Percentiles rank a stretch among this genome's conserved stretches.
Conservation (phyloP, 1,139 yeast genomes). For the Yamadazyma friedrichii region DNA sequence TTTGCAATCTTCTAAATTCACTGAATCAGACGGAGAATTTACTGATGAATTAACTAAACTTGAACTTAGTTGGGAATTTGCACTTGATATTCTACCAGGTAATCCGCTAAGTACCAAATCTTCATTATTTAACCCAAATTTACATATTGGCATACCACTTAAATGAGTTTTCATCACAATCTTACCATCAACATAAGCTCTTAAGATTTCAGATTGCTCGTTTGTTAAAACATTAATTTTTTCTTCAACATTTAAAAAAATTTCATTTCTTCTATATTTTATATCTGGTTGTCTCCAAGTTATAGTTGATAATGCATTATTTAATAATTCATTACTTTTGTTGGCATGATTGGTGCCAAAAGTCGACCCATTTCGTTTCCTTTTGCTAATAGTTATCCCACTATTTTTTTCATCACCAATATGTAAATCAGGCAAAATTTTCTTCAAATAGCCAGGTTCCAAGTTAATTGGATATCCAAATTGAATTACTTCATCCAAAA, state of each 20-base stretch:
- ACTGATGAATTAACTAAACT: background rate
- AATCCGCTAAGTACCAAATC: slow-evolving; percentile 3
- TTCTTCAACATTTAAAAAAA: slow-evolving; percentile 75
- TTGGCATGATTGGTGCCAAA: slow-evolving; percentile 11
- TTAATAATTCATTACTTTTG: slow-evolving; percentile 14
- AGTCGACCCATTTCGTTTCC: slow-evolving; percentile 14
- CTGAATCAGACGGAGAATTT: slow-evolving; percentile 27
- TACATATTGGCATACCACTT: slow-evolving; percentile 72
- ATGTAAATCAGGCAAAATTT: slow-evolving; percentile 22
- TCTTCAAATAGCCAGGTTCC: slow-evolving; percentile 45
- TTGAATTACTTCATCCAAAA: slow-evolving; percentile 74
- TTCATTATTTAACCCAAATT: slow-evolving; percentile 57
- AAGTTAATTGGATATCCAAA: slow-evolving; percentile 81
- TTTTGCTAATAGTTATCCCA: slow-evolving; percentile 2
- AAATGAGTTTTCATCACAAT: slow-evolving; percentile 71
- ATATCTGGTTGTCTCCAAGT: slow-evolving; percentile 76
- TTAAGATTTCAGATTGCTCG: slow-evolving; percentile 57
- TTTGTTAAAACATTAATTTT: slow-evolving; percentile 67
- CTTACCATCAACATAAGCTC: slow-evolving; percentile 76
- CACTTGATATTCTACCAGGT: slow-evolving; percentile 2
- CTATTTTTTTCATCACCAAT: slow-evolving; percentile 22
- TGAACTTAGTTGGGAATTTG: slow-evolving; percentile 4
- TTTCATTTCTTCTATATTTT: slow-evolving; percentile 80
- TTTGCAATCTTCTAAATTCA: slow-evolving; percentile 71
- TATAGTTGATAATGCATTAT: slow-evolving; percentile 15